phyloP scores from a whole-genome alignment of 1,284 basidiomycete genomes.

The Lentinus polychrous region DNA sequence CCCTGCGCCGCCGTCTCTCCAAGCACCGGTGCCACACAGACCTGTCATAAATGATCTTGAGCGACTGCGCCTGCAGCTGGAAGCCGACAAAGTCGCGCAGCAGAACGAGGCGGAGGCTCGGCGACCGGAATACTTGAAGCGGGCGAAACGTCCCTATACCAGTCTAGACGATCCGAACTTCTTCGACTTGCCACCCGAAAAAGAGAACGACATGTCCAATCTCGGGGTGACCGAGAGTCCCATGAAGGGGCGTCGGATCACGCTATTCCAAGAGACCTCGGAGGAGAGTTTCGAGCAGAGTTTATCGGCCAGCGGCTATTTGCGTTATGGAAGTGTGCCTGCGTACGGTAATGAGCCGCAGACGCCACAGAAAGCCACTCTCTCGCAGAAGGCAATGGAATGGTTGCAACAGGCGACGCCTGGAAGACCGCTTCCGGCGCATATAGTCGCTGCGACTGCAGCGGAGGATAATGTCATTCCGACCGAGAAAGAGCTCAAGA shows the following conservation, averaged over 20 bases:
- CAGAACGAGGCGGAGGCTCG: slow-evolving; percentile 49
- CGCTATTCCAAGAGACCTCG: slow-evolving; percentile 71
- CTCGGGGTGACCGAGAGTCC: slow-evolving; percentile 64
- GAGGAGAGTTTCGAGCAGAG: slow-evolving; percentile 79
- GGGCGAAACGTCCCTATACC: slow-evolving; percentile 39
- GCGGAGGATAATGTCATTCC: slow-evolving; percentile 29
- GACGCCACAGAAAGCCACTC: slow-evolving; percentile 18
- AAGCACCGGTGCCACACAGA: slow-evolving; percentile 20
- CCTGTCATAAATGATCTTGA: slow-evolving; percentile 48
- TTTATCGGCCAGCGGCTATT: slow-evolving; percentile 71
- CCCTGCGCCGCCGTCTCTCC: slow-evolving; percentile 18
- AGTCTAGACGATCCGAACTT: slow-evolving; percentile 29
- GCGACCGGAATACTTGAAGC: slow-evolving; percentile 62
- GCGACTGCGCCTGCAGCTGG: slow-evolving; percentile 45
- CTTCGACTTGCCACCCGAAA: slow-evolving; percentile 12
- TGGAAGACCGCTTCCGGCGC: slow-evolving; percentile 20
- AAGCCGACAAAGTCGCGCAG: slow-evolving; percentile 40
- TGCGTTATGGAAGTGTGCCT: slow-evolving; percentile 43
- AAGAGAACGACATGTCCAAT: slow-evolving; percentile 19
- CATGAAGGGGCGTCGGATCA: slow-evolving; percentile 58
- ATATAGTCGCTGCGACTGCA: slow-evolving; percentile 28
- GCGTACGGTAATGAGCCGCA: slow-evolving; percentile 21
- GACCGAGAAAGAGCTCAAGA: slow-evolving; percentile 56
- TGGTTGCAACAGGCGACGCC: slow-evolving; percentile 35
- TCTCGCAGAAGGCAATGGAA: slow-evolving; percentile 24